Evolutionary conservation across 352 stramenopile species (phyloP).

Genomic region (Peronospora destructor): DNA sequence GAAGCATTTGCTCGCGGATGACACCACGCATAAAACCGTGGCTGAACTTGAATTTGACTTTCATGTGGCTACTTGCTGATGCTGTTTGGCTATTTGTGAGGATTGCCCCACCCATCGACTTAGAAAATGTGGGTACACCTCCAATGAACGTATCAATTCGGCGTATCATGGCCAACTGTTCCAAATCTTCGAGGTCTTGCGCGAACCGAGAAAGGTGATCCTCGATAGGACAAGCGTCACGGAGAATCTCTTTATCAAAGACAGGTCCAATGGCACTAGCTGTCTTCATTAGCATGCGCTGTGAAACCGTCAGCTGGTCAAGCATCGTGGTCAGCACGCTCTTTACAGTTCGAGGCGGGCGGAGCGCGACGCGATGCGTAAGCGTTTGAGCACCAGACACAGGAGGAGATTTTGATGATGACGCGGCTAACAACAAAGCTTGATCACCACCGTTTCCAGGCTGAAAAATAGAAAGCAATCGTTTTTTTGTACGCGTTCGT

Average conservation of each 20-base stretch:
- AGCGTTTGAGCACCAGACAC: conserved; percentile 30
- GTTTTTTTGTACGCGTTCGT: conserved; percentile 30
- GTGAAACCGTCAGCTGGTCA: conserved; percentile 74
- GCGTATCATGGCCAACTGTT: conserved; percentile 70
- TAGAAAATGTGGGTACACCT: conserved; percentile 36
- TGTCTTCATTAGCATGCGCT: conserved; percentile 85
- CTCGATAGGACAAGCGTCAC: conserved; percentile 60
- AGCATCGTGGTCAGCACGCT: conserved; percentile 78
- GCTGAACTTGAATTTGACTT: conserved; percentile 80
- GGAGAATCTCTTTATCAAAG: conserved; percentile 74
- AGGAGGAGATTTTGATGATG: conserved; percentile 10
- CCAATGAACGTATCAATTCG: conserved; percentile 73
- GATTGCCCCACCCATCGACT: conserved; percentile 8
- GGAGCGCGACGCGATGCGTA: conserved; percentile 62
- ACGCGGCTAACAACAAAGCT: conserved; percentile 9
- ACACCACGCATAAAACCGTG: conserved; percentile 85
- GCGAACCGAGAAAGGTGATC: conserved; percentile 59
- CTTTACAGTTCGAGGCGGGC: conserved; percentile 71
- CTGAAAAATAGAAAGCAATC: conserved; percentile 63
- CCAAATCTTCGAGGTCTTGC: conserved; percentile 65
- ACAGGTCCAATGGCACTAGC: conserved; percentile 67
- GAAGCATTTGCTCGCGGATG: conserved; percentile 75
- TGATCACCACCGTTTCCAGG: conserved; percentile 19
- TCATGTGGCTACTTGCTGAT: conserved; percentile 32
- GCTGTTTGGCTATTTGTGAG: conserved; percentile 17